phyloP scores from a whole-genome alignment of 2,329 filamentous ascomycete genomes.

The Fusarium denticulatum region DNA sequence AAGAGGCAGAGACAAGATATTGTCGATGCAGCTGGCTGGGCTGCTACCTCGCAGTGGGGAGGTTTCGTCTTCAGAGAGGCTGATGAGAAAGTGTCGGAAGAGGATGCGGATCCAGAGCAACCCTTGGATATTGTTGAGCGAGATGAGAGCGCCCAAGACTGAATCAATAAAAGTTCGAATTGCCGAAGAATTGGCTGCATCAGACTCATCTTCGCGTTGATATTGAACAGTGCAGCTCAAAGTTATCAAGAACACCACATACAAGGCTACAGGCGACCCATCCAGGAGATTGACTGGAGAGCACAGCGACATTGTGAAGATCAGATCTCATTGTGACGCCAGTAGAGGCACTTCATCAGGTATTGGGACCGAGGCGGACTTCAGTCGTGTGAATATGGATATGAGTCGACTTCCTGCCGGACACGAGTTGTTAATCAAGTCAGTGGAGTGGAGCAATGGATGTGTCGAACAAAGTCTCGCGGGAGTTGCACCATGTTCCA shows the following conservation, averaged over 20 bases:
- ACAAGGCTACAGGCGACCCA: not conserved
- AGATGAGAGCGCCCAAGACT: not conserved
- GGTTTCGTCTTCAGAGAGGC: constrained; percentile 53
- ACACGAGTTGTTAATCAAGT: not conserved
- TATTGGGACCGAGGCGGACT: not conserved
- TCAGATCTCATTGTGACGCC: not conserved
- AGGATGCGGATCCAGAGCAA: not conserved
- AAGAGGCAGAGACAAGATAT: constrained; percentile 52
- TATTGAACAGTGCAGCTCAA: not conserved
- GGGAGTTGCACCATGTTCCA: not conserved
- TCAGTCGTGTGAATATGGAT: not conserved
- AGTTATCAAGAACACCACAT: not conserved
- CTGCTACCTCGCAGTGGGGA: constrained; percentile 61
- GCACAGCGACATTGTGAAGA: not conserved
- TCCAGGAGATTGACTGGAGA: not conserved
- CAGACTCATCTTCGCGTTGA: constrained; percentile 7
- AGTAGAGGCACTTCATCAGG: not conserved
- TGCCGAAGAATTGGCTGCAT: not conserved
- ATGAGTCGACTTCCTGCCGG: not conserved
- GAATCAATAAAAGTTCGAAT: not conserved
- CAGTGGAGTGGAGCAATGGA: not conserved
- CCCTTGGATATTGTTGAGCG: not conserved
- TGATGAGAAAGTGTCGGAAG: not conserved
- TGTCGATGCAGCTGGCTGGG: constrained; percentile 58
- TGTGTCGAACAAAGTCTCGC: not conserved